phyloP scores from a whole-genome alignment of 805 yeast genomes.

The Wickerhamiella domercqiae region DNA sequence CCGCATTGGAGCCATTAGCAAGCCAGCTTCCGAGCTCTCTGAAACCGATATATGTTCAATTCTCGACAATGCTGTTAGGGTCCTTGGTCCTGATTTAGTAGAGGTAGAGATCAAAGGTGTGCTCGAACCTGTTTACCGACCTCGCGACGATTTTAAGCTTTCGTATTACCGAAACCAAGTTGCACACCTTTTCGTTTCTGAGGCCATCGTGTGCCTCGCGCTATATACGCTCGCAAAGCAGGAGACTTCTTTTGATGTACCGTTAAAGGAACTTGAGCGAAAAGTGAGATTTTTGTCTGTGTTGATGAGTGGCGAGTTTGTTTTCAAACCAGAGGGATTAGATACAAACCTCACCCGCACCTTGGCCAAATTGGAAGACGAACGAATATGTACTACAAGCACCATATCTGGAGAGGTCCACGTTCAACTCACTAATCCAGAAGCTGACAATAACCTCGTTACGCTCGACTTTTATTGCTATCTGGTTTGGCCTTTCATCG shows the following conservation, averaged over 20 bases:
- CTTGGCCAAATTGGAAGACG: slow-evolving; percentile 14
- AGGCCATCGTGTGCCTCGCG: slow-evolving; percentile 33
- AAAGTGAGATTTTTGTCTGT: slow-evolving; percentile 25
- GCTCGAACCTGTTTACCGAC: slow-evolving; percentile 26
- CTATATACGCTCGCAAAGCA: slow-evolving; percentile 21
- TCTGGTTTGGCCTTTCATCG: slow-evolving; percentile 30
- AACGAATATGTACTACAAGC: not conserved
- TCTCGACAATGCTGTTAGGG: slow-evolving; percentile 27
- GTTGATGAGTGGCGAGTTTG: slow-evolving; percentile 27
- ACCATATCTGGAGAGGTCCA: slow-evolving; percentile 7
- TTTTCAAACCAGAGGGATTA: slow-evolving; percentile 25
- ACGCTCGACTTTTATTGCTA: slow-evolving; percentile 29
- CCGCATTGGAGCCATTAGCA: slow-evolving; percentile 25
- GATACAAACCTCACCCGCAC: slow-evolving; percentile 22
- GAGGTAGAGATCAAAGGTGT: slow-evolving; percentile 21
- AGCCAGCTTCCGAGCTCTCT: slow-evolving; percentile 13
- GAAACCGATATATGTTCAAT: slow-evolving; percentile 20
- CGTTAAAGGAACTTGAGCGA: slow-evolving; percentile 18
- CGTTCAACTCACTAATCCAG: slow-evolving; percentile 10
- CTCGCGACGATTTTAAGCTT: slow-evolving; percentile 39
- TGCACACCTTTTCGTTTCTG: slow-evolving; percentile 38
- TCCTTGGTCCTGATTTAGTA: slow-evolving; percentile 26
- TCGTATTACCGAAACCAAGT: slow-evolving; percentile 43
- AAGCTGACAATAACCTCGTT: slow-evolving; percentile 17
- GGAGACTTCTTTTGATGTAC: slow-evolving; percentile 14